phyloP scores from a whole-genome alignment of 2,329 filamentous ascomycete species.

The Pezicula neosporulosa region DNA sequence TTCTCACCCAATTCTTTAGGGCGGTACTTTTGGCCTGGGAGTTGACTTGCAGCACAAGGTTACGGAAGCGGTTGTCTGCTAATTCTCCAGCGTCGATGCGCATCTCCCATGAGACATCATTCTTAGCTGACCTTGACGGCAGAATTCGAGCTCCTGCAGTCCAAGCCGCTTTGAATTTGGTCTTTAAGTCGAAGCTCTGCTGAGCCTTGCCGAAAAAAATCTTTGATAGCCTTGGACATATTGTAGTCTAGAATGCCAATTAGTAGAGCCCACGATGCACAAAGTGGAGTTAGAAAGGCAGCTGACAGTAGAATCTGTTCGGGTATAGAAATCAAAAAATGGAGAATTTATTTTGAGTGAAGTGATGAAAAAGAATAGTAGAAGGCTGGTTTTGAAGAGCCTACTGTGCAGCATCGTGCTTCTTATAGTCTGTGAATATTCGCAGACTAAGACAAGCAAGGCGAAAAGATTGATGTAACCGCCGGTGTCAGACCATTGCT shows the following conservation, averaged over 20 bases:
- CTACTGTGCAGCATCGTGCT: not conserved
- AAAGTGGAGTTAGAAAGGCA: not conserved
- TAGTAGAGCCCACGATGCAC: not conserved
- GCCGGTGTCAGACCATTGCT: not conserved
- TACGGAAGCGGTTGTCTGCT: not conserved
- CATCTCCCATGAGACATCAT: not conserved
- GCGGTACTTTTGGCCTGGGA: not conserved
- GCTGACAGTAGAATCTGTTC: not conserved
- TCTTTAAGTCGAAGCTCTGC: not conserved
- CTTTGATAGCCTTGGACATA: constrained; percentile 1
- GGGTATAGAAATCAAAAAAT: not conserved
- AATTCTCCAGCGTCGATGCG: constrained; percentile 1
- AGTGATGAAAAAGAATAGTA: not conserved
- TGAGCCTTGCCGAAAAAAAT: not conserved
- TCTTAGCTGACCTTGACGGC: not conserved
- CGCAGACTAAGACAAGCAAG: not conserved
- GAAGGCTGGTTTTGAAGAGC: not conserved
- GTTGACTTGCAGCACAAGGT: constrained; percentile 1
- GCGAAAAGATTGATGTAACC: not conserved
- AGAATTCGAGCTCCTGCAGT: not conserved
- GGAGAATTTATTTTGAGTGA: not conserved
- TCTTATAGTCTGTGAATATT: not conserved
- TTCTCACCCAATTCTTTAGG: constrained; percentile 1
- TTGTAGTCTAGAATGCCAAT: constrained; percentile 15
- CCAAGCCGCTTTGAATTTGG: not conserved